Conservation (phyloP, 2,329 filamentous ascomycete species). For the Penicillium sp. region DNA sequence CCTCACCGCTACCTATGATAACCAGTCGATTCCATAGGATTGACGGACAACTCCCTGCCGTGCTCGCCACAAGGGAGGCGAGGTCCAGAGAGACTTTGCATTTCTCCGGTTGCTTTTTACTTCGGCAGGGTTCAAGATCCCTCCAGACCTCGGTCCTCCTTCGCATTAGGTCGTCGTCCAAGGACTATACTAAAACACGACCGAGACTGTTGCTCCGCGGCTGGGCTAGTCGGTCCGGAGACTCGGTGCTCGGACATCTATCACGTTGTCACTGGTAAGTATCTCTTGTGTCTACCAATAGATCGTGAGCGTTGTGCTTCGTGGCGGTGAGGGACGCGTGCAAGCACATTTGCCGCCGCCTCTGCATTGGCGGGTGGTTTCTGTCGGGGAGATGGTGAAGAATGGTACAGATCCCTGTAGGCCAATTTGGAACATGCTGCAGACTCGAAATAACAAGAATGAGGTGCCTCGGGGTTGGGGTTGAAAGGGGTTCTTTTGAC, state of each 20-base stretch:
- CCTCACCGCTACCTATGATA: conserved; percentile 16
- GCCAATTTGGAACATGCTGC: not conserved
- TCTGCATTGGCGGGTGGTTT: not conserved
- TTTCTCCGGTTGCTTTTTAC: not conserved
- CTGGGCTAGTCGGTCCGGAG: conserved; percentile 3
- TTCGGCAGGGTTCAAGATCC: not conserved
- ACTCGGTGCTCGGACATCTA: conserved; percentile 12
- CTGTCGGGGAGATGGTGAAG: not conserved
- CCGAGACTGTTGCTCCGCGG: conserved; percentile 5
- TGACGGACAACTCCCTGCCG: not conserved
- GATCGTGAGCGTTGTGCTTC: conserved; percentile 1
- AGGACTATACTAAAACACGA: not conserved
- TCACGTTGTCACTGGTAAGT: conserved; percentile 16
- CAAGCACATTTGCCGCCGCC: conserved; percentile 22
- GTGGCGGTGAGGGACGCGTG: conserved; percentile 14
- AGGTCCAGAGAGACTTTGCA: not conserved
- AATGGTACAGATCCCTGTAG: conserved; percentile 5
- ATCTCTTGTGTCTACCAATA: conserved; percentile 3
- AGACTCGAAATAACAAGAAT: not conserved
- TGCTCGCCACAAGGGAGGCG: conserved; percentile 5
- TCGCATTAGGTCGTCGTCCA: not conserved
- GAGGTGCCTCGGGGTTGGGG: not conserved
- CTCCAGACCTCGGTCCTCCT: not conserved
- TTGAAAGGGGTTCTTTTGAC: not conserved
- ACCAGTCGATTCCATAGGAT: not conserved